These are phyloP conservation scores for Coemansia sp. DNA, from an alignment of 371 early-diverging fungal genomes.

Conservation along the genomic window DNA sequence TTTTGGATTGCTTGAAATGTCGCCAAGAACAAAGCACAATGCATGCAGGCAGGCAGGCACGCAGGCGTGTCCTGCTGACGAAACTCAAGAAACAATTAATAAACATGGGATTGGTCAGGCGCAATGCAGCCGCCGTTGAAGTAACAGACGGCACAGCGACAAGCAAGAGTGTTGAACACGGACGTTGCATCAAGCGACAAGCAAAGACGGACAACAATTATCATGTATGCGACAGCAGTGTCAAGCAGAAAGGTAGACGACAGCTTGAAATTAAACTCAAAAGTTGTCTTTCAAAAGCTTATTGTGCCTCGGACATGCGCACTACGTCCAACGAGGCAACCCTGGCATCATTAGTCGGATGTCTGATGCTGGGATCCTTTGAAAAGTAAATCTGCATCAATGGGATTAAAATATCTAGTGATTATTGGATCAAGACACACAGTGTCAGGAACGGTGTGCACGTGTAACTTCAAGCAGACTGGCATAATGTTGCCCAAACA, in stretches of 20 bases:
- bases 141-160: background rate
- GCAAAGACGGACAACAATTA: background rate
- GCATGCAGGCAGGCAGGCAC: slow-evolving; percentile 2
- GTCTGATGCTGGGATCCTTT: background rate
- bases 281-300: background rate
- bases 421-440: background rate
- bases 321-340: background rate
- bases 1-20: background rate
- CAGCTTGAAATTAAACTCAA: background rate
- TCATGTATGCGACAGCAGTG: background rate
- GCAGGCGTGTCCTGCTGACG: slow-evolving; percentile 4
- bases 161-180: background rate
- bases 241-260: background rate
- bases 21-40: slow-evolving; percentile 1
- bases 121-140: background rate
- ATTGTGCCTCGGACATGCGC: background rate
- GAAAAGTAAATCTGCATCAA: background rate
- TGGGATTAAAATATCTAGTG: background rate
- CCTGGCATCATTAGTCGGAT: background rate
- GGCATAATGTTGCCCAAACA: too few relatives aligned
- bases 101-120: background rate
- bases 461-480: too few relatives aligned
- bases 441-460: background rate
- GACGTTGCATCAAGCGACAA: background rate
- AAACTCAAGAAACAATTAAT: background rate